Evolutionary conservation across 2,329 filamentous ascomycete genomes (phyloP), one percentile per base, ranked within the genome.

Genomic region (Fusarium sp.): DNA sequence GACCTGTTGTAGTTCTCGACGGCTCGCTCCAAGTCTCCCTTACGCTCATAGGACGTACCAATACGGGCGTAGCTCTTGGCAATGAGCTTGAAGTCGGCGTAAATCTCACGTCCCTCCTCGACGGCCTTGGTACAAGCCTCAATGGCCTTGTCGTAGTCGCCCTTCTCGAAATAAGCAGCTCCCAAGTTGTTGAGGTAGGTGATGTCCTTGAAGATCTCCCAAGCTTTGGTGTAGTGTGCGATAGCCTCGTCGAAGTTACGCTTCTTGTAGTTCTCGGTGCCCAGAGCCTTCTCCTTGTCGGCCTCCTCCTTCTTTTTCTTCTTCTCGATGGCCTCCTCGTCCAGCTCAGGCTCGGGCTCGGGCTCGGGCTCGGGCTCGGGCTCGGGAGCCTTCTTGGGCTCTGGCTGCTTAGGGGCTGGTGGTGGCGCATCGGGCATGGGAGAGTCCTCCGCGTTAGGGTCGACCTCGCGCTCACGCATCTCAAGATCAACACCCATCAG

Each of bases 51-150:
- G 0, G 95, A 90, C n/a, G 90, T 88, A 69, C 96, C 96, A 73
- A 99, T 97, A 74, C 96, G 94, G 39, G 95, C 94, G 76, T 96
- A 98, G n/a, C 95, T 93, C 90, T 98, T 98, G 78, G 97, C 95
- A 72, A 99, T 95, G 77, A 95, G 87, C 89, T 99, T 99, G 87
- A 98, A 99, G 83, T 99, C 96, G 68, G 96, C 95, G 58, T 94
- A 92, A 73, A 97, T 90, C 74, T 92, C 88, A 62, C 96, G 93
- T 58, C 96, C 96, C 80, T 98, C 92, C 73, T 97, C 92, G 55
- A 97, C 88, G 13, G 97, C 96, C 83, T 94, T 90, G 75, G 92
- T 90, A 83, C 96, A 99, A 17, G 91, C 84, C 75, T 97, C 92
- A 69, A 99, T 94, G 72, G 92, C 91, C 60, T 91, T 92, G 76